A percentile compares a stretch with the other conserved stretches of the same genome.
Evolutionary conservation across 2,329 filamentous ascomycete species (phyloP).

Genomic region (Pseudopithomyces chartarum): DNA sequence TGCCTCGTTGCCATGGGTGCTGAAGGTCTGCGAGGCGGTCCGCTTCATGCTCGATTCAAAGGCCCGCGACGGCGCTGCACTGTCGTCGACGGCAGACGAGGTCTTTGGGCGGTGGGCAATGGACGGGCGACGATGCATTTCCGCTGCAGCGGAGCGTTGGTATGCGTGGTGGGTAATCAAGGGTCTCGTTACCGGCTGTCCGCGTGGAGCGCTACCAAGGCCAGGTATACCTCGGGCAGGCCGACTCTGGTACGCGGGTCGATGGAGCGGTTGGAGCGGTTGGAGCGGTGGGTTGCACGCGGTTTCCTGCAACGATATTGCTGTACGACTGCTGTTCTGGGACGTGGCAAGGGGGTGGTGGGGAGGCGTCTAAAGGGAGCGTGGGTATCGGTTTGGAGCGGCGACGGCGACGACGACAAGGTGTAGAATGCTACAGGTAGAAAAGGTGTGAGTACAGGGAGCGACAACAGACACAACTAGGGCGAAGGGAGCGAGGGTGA

Average conservation of each 20-base stretch:
- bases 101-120: slow-evolving; percentile 46
- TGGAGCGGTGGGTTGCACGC: background rate
- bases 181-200: background rate
- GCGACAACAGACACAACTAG: background rate
- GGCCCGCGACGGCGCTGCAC: slow-evolving; percentile 18
- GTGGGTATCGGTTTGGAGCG: background rate
- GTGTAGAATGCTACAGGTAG: background rate
- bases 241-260: background rate
- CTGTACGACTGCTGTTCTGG: slow-evolving; percentile 1
- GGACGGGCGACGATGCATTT: slow-evolving; percentile 43
- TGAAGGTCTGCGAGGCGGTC: slow-evolving; percentile 46
- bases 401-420: background rate
- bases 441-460: background rate
- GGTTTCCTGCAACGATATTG: background rate
- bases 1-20: slow-evolving; percentile 27
- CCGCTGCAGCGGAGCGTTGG: slow-evolving; percentile 21
- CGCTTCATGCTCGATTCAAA: slow-evolving; percentile 40
- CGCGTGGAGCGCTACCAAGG: background rate
- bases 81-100: slow-evolving; percentile 51
- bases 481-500: background rate
- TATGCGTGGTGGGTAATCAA: background rate
- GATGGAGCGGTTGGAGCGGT: background rate
- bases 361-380: background rate
- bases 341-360: background rate
- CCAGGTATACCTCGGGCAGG: background rate